Evolutionary conservation across 495 filamentous ascomycete species (phyloP).

Genomic region (Pseudomonodictys pantanalensis): DNA sequence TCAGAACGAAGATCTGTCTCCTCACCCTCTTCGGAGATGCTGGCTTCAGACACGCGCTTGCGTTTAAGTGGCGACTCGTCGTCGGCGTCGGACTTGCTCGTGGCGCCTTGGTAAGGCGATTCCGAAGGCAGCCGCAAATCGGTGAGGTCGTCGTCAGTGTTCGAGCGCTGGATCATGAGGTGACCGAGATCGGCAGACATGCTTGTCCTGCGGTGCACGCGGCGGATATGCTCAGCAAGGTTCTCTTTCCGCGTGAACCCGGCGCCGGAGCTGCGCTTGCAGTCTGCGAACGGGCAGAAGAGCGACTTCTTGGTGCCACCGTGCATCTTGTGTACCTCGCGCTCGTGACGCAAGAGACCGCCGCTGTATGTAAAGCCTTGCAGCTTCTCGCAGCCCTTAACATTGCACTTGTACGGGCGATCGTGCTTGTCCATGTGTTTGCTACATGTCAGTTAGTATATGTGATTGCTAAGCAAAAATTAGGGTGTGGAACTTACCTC

Average conservation of each 20-base stretch:
- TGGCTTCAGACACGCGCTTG: constrained; percentile 38
- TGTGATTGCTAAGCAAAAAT: neutral
- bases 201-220: constrained; percentile 53
- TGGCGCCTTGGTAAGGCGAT: constrained; percentile 25
- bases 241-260: constrained; percentile 88
- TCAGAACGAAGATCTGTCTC: constrained; percentile 55
- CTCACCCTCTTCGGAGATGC: constrained; percentile 20
- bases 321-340: constrained; percentile 86
- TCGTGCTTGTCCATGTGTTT: constrained; percentile 99
- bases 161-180: constrained; percentile 19
- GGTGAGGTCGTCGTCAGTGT: constrained; percentile 16
- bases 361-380: constrained; percentile 92
- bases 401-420: constrained; percentile 78
- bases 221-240: constrained; percentile 78
- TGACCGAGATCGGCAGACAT: constrained; percentile 48
- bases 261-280: constrained; percentile 71
- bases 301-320: constrained; percentile 75
- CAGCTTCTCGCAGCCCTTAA: constrained; percentile 77
- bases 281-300: constrained; percentile 74
- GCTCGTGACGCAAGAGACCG: constrained; percentile 80
- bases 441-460: constrained; percentile 46
- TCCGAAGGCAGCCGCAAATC: constrained; percentile 47
- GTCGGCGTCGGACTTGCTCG: constrained; percentile 6
- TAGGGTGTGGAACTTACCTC: constrained; percentile 59
- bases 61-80: constrained; percentile 42